Evolutionary conservation across 2,329 filamentous ascomycete species (phyloP).

Genomic region (Ophiosphaerella herpotricha): DNA sequence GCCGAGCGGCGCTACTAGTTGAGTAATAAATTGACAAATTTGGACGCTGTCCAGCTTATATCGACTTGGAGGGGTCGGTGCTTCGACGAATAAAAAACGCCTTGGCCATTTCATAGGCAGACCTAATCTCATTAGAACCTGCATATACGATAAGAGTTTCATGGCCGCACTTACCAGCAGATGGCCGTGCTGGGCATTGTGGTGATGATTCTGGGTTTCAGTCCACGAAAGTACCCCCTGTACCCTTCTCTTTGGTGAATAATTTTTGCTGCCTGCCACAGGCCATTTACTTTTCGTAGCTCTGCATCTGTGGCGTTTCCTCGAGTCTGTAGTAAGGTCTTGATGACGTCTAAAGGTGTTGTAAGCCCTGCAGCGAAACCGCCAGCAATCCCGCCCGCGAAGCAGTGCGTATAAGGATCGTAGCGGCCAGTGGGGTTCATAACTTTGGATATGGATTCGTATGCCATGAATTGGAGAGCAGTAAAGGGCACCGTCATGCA

Average conservation of each 20-base stretch:
- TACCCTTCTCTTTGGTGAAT: constrained; percentile 84
- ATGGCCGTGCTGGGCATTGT: constrained; percentile 99
- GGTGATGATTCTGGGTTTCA: constrained; percentile 87
- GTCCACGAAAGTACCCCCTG: constrained; percentile 88
- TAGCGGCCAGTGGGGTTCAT: constrained; percentile 88
- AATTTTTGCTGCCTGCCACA: constrained; percentile 77
- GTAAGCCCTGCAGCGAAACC: constrained; percentile 92
- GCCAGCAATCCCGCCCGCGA: constrained; percentile 88
- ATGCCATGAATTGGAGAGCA: constrained; percentile 94
- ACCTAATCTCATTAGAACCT: constrained; percentile 48
- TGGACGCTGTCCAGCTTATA: constrained; percentile 15
- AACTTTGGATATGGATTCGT: constrained; percentile 91
- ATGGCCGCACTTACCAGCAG: constrained; percentile 72
- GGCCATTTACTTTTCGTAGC: constrained; percentile 80
- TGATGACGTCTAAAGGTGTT: constrained; percentile 96
- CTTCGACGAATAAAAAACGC: constrained; percentile 63
- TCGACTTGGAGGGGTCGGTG: constrained; percentile 31
- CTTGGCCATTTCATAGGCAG: constrained; percentile 70
- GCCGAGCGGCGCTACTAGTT: constrained; percentile 3
- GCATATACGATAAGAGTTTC: too few species aligned
- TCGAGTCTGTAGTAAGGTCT: constrained; percentile 93
- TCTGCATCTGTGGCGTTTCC: constrained; percentile 81
- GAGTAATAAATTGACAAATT: constrained; percentile 5
- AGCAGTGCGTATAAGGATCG: constrained; percentile 91
- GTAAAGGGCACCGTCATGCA: constrained; percentile 99